These are phyloP conservation scores for Brassica juncea DNA, from an alignment of 345 rosid genomes.

Conservation along the genomic window DNA sequence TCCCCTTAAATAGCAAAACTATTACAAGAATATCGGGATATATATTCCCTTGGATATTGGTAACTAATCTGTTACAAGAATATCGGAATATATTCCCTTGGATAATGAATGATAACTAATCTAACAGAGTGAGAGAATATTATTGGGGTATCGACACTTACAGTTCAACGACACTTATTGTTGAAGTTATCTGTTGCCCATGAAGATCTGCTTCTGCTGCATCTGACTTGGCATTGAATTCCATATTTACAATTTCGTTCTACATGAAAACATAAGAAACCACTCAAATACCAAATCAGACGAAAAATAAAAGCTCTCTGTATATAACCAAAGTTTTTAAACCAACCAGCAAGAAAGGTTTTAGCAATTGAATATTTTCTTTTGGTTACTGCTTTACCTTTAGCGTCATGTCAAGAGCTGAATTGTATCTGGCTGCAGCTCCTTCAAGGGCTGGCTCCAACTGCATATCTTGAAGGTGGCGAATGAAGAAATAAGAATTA, in stretches of 20 bases:
- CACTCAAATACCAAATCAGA: background rate
- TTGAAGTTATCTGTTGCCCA: constrained; percentile 26
- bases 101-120: background rate
- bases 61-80: background rate
- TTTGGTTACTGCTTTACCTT: background rate
- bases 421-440: background rate
- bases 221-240: constrained; percentile 8
- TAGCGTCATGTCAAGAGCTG: background rate
- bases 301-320: background rate
- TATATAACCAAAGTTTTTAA: background rate
- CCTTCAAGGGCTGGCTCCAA: background rate
- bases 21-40: background rate
- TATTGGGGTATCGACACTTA: background rate
- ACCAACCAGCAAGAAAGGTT: background rate
- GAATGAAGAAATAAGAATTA: background rate
- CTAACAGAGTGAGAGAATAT: background rate
- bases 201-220: background rate
- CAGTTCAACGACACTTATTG: background rate
- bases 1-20: background rate
- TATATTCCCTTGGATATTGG: background rate
- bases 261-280: background rate
- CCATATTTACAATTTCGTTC: background rate
- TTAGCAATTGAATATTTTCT: no score
- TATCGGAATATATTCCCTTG: background rate
- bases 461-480: constrained; percentile 18